Percentiles rank a stretch among this genome's conserved stretches.
Conservation (phyloP, 768 basidiomycete genomes). For the Kwoniella dejecticola region DNA sequence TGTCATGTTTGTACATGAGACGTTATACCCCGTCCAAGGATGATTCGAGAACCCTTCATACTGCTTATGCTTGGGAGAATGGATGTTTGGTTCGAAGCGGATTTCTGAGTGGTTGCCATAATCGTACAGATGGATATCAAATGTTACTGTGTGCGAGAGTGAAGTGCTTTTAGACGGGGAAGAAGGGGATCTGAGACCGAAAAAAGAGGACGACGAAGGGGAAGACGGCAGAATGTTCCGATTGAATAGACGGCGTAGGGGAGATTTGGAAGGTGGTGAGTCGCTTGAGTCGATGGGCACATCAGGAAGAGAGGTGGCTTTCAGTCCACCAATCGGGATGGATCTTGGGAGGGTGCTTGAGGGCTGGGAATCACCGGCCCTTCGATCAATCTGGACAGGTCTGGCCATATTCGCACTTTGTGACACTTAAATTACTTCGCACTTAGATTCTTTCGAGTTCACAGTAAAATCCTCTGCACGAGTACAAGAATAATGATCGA, state of each 20-base stretch:
- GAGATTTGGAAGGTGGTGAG: conserved; percentile 1
- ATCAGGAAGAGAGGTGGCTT: no score
- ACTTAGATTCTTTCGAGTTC: no score
- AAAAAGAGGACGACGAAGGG: background rate
- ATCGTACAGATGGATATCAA: background rate
- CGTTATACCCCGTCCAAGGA: background rate
- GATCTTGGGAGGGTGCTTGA: no score
- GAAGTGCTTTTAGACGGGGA: no score
- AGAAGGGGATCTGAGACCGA: background rate
- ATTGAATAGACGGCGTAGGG: background rate
- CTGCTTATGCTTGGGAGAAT: background rate
- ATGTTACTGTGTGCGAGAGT: background rate
- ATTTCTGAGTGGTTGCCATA: conserved; percentile 5
- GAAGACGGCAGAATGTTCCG: background rate
- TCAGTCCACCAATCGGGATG: no score
- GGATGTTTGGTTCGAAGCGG: conserved; percentile 7
- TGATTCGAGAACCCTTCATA: background rate
- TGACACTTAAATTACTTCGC: no score
- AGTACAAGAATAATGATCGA: no score
- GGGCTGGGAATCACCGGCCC: no score
- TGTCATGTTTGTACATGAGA: background rate
- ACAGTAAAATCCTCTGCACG: no score
- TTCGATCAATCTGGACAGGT: no score
- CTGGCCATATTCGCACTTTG: no score
- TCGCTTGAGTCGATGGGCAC: no score